These are phyloP conservation scores for Carallia brachiata DNA, from an alignment of 345 rosid species.

Conservation along the genomic window DNA sequence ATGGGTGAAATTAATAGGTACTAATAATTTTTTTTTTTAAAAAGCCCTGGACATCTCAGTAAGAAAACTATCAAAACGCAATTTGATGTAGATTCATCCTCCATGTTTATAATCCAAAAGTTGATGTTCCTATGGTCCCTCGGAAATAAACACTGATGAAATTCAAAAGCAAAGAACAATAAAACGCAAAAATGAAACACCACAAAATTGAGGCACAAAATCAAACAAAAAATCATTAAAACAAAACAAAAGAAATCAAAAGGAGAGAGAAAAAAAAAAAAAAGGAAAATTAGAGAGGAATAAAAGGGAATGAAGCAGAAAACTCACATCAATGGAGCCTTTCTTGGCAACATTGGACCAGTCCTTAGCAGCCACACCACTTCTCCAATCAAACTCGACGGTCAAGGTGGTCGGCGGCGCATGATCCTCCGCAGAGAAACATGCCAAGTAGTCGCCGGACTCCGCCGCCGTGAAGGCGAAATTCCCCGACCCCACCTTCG, in stretches of 20 bases:
- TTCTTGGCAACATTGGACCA: constrained; percentile 91
- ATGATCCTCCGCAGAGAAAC: constrained; percentile 71
- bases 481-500: constrained; percentile 66
- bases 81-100: too few relatives aligned
- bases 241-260: neutral
- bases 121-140: too few relatives aligned
- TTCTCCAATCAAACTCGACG: constrained; percentile 84
- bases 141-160: too few relatives aligned
- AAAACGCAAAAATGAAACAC: neutral
- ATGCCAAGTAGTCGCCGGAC: constrained; percentile 77
- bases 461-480: constrained; percentile 86
- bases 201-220: neutral
- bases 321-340: constrained; percentile 78
- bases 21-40: too few relatives aligned
- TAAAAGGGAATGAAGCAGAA: neutral
- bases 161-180: neutral
- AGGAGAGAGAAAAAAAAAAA: neutral
- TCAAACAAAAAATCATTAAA: neutral
- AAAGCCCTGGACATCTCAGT: too few relatives aligned
- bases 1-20: too few relatives aligned
- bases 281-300: neutral
- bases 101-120: too few relatives aligned
- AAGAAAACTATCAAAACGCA: too few relatives aligned
- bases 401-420: constrained; percentile 49
- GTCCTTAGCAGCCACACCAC: constrained; percentile 75